Conservation (phyloP, 768 basidiomycete genomes). For the Lepiota venenata region DNA sequence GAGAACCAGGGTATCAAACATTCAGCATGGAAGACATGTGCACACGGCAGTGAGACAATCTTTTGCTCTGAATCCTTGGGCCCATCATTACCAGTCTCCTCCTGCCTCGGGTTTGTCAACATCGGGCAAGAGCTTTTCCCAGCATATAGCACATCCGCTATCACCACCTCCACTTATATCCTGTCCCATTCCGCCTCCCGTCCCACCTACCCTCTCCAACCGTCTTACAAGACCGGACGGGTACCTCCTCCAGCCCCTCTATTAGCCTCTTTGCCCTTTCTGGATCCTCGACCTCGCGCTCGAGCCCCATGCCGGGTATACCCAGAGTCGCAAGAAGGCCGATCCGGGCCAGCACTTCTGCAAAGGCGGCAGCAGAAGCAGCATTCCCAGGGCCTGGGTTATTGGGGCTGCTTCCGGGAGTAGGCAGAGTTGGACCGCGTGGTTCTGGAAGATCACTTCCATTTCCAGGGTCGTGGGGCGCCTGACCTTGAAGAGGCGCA, state of each 20-base stretch:
- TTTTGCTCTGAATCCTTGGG: constrained; percentile 21
- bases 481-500: no score
- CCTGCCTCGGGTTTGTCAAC: constrained; percentile 19
- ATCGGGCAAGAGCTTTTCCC: constrained; percentile 60
- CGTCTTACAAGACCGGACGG: constrained; percentile 60
- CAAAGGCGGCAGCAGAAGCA: background rate
- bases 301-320: constrained; percentile 21
- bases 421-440: no score
- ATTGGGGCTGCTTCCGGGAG: no score
- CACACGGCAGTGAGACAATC: constrained; percentile 72
- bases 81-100: constrained; percentile 3
- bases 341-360: constrained; percentile 16
- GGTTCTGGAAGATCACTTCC: background rate
- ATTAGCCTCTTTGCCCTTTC: constrained; percentile 64
- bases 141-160: constrained; percentile 69
- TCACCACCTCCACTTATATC: constrained; percentile 30
- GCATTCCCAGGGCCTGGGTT: background rate
- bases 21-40: constrained; percentile 77
- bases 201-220: constrained; percentile 46
- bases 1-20: constrained; percentile 86
- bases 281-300: constrained; percentile 52
- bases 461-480: no score
- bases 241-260: constrained; percentile 62
- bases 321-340: constrained; percentile 14
- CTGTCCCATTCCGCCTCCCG: constrained; percentile 27